A percentile compares a stretch with the other conserved stretches of the same genome.
phyloP scores from a whole-genome alignment of 768 basidiomycete species.

The Gloeopeniophorella convolvens region DNA sequence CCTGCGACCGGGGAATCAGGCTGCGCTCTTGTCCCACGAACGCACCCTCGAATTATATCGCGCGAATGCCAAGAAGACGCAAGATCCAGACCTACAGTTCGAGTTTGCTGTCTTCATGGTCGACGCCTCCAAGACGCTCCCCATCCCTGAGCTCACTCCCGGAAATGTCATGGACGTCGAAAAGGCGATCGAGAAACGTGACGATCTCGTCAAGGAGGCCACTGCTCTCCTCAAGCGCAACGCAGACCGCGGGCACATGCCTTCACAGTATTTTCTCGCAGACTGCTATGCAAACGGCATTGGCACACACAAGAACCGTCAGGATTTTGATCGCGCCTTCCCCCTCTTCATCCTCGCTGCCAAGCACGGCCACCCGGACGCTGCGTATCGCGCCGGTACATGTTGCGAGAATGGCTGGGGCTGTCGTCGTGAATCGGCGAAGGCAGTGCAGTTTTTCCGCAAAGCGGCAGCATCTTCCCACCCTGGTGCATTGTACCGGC shows the following conservation, averaged over 20 bases:
- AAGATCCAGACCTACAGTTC: conserved; percentile 95
- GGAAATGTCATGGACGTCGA: conserved; percentile 79
- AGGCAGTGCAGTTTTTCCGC: conserved; percentile 88
- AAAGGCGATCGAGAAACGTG: conserved; percentile 72
- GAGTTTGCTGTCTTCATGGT: conserved; percentile 99
- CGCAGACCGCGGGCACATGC: conserved; percentile 89
- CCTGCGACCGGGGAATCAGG: conserved; percentile 87
- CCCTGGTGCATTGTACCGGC: conserved; percentile 93
- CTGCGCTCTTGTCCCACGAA: conserved; percentile 89
- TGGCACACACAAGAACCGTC: conserved; percentile 80
- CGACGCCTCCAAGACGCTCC: conserved; percentile 88
- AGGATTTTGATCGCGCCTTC: conserved; percentile 97
- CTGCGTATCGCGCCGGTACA: conserved; percentile 90
- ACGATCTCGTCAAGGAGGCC: conserved; percentile 87
- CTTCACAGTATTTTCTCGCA: conserved; percentile 95
- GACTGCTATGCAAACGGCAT: conserved; percentile 99
- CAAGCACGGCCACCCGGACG: conserved; percentile 95
- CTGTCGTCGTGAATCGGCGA: conserved; percentile 84
- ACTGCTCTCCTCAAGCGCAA: conserved; percentile 80
- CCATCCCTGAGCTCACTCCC: conserved; percentile 61
- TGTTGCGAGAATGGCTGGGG: conserved; percentile 99
- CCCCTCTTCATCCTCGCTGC: conserved; percentile 94
- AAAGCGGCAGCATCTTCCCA: conserved; percentile 90
- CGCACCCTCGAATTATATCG: conserved; percentile 96
- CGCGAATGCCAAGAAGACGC: conserved; percentile 96